Percentiles rank a stretch among this genome's conserved stretches.
phyloP scores from a whole-genome alignment of 176 grass and related monocot species.

The Canna indica region DNA sequence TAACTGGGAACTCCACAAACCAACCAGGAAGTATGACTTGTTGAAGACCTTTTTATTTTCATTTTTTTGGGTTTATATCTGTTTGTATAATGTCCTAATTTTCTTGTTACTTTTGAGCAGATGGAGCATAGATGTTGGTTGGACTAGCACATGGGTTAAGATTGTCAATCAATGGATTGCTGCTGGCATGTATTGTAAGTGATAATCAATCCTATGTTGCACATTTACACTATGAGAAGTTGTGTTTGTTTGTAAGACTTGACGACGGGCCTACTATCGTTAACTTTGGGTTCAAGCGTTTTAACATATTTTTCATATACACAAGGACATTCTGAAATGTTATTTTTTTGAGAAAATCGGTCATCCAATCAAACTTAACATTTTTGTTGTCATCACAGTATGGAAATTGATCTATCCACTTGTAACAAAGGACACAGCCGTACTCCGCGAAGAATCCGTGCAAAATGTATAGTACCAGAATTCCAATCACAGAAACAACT shows the following conservation, averaged over 20 bases:
- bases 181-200: slow-evolving; percentile 70
- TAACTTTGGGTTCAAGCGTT: not conserved
- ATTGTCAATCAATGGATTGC: slow-evolving; percentile 82
- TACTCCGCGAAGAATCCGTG: slow-evolving; percentile 17
- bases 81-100: not conserved
- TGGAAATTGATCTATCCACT: slow-evolving; percentile 63
- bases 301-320: no score
- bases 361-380: no score
- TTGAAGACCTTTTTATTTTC: not conserved
- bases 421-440: slow-evolving; percentile 26
- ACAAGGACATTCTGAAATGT: not conserved
- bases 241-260: not conserved
- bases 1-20: slow-evolving; percentile 77
- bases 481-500: no score
- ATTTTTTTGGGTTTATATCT: not conserved
- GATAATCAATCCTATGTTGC: not conserved
- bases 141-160: slow-evolving; percentile 88
- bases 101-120: slow-evolving; percentile 26
- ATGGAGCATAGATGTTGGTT: slow-evolving; percentile 91
- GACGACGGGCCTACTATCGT: not conserved
- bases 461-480: slow-evolving; percentile 25
- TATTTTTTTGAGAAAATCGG: no score
- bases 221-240: not conserved
- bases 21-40: slow-evolving; percentile 56
- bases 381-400: slow-evolving; percentile 33